These are phyloP conservation scores for Albophoma yamanashiensis DNA, from an alignment of 2,329 filamentous ascomycete genomes.

Conservation along the genomic window DNA sequence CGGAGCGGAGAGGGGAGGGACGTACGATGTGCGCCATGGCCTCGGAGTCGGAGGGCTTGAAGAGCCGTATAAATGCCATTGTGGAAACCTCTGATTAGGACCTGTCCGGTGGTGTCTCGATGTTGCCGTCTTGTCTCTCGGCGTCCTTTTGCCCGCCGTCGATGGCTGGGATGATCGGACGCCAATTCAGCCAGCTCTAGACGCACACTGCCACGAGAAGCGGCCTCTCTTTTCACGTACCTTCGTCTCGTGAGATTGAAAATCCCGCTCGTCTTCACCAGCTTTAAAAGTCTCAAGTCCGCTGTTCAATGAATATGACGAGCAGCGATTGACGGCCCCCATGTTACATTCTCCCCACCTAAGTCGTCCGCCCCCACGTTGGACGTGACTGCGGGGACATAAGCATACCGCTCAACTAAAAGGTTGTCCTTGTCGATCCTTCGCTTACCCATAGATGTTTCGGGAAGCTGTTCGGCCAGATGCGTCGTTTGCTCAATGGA, in stretches of 20 bases:
- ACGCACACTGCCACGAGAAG: not conserved
- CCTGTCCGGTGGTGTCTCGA: not conserved
- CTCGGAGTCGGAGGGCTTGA: constrained; percentile 26
- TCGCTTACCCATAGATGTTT: not conserved
- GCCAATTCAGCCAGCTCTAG: not conserved
- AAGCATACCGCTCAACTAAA: not conserved
- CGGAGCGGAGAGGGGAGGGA: not conserved
- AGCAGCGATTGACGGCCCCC: not conserved
- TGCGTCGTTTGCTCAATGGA: not conserved
- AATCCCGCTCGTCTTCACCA: not conserved
- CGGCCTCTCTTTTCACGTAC: not conserved
- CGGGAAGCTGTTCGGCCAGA: not conserved
- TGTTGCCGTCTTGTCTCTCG: not conserved
- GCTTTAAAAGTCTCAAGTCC: not conserved
- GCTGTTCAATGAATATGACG: not conserved
- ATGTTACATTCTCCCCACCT: not conserved
- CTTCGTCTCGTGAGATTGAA: not conserved
- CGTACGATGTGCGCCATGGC: constrained; percentile 30
- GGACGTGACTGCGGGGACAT: not conserved
- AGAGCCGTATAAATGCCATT: constrained; percentile 36
- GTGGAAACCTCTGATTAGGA: no score
- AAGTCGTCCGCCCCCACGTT: not conserved
- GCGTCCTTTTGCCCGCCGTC: not conserved
- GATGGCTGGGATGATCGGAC: not conserved
- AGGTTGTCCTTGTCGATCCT: not conserved